A percentile compares a stretch with the other conserved stretches of the same genome.
These are phyloP conservation scores for Monilinia fructicola DNA, from an alignment of 2,329 filamentous ascomycete species.

Conservation along the genomic window DNA sequence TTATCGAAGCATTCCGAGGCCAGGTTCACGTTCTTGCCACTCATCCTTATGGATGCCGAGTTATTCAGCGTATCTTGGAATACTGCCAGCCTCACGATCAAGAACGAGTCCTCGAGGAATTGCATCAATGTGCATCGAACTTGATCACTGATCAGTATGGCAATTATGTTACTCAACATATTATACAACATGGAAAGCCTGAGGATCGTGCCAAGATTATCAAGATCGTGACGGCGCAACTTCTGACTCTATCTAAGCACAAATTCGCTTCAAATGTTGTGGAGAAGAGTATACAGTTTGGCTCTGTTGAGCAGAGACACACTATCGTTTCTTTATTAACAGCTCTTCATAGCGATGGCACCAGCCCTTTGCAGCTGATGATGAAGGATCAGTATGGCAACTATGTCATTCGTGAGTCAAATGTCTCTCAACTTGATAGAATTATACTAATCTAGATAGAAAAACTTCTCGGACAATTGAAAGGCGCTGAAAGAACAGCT, in stretches of 20 bases:
- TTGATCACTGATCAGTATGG: slow-evolving; percentile 87
- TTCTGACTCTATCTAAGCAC: slow-evolving; percentile 81
- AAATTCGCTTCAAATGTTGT: slow-evolving; percentile 98
- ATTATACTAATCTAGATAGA: slow-evolving; percentile 52
- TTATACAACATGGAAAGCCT: slow-evolving; percentile 74
- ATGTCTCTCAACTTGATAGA: not conserved
- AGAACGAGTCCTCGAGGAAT: slow-evolving; percentile 70
- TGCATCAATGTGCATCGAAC: slow-evolving; percentile 68
- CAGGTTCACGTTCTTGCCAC: slow-evolving; percentile 72
- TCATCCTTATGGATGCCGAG: slow-evolving; percentile 85
- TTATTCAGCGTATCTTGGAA: slow-evolving; percentile 90
- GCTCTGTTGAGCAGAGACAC: slow-evolving; percentile 66
- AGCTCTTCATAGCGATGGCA: slow-evolving; percentile 60
- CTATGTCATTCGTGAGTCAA: slow-evolving; percentile 89
- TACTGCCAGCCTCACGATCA: slow-evolving; percentile 72
- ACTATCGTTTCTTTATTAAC: slow-evolving; percentile 66
- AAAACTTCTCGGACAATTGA: slow-evolving; percentile 68
- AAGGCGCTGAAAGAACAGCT: slow-evolving; percentile 57
- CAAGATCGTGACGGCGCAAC: slow-evolving; percentile 65
- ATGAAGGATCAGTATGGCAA: slow-evolving; percentile 94
- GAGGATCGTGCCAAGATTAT: slow-evolving; percentile 75
- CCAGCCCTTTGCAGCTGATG: slow-evolving; percentile 68
- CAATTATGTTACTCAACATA: slow-evolving; percentile 94
- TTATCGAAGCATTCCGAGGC: slow-evolving; percentile 76
- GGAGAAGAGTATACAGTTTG: slow-evolving; percentile 81